A percentile compares a stretch with the other conserved stretches of the same genome.
Conservation (phyloP, 768 basidiomycete genomes). For the Chalciporus sphaerocephalus region DNA sequence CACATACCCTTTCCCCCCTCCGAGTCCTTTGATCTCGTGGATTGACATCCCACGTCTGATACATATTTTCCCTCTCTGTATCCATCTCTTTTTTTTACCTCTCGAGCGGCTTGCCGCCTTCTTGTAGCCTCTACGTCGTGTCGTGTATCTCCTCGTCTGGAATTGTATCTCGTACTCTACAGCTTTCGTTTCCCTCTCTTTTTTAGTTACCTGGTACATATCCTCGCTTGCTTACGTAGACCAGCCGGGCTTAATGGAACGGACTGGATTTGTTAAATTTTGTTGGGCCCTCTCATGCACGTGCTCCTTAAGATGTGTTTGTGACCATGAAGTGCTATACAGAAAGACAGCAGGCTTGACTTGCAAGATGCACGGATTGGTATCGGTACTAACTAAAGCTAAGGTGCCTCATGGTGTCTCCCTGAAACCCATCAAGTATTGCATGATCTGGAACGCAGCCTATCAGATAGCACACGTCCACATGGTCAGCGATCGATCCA, state of each 20-base stretch:
- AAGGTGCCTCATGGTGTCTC: constrained; percentile 38
- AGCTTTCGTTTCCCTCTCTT: background rate
- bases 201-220: background rate
- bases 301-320: too few relatives aligned
- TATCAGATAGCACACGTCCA: too few relatives aligned
- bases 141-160: background rate
- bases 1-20: background rate
- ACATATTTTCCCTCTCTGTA: background rate
- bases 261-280: background rate
- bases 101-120: background rate
- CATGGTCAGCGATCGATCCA: too few relatives aligned
- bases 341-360: too few relatives aligned
- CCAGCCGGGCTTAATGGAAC: background rate
- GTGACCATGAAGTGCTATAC: too few relatives aligned
- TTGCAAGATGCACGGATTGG: too few relatives aligned
- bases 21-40: background rate
- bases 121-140: background rate
- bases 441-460: constrained; percentile 69
- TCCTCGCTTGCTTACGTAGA: too few relatives aligned
- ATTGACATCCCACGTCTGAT: background rate
- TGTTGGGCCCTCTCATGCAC: too few relatives aligned
- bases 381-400: too few relatives aligned
- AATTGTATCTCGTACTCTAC: background rate
- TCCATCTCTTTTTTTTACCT: background rate
- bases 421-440: constrained; percentile 63